Evolutionary conservation across 176 grass and related monocot species (phyloP).

Genomic region (Echinochloa phyllopogon): DNA sequence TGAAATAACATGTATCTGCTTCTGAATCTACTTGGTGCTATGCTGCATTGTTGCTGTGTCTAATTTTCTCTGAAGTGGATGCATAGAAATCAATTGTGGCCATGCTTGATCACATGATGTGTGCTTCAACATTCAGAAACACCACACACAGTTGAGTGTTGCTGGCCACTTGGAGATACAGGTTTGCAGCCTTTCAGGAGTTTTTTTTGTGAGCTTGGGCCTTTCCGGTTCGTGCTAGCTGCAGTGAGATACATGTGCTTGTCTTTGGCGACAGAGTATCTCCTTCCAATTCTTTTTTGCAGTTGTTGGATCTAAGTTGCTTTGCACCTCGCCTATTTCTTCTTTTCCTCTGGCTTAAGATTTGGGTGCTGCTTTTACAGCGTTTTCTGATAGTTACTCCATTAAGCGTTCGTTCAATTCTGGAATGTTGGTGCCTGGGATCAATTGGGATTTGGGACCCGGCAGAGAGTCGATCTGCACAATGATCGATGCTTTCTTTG

Average conservation of each 20-base stretch:
- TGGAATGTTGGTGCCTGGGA: neutral
- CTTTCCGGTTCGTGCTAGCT: conserved; percentile 9
- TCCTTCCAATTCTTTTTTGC: neutral
- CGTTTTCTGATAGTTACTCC: neutral
- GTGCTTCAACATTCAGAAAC: neutral
- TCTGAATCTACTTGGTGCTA: conserved; percentile 35
- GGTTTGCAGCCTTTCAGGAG: conserved; percentile 15
- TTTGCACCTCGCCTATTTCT: neutral
- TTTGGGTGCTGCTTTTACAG: neutral
- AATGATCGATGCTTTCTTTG: neutral
- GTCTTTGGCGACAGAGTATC: conserved; percentile 14
- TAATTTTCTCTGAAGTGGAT: neutral
- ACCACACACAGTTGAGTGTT: neutral
- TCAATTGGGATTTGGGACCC: no score
- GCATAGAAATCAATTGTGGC: neutral
- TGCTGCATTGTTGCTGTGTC: neutral
- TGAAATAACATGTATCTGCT: conserved; percentile 14
- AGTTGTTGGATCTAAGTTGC: conserved; percentile 17
- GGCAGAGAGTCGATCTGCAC: neutral
- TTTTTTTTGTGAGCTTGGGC: neutral
- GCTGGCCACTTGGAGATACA: neutral
- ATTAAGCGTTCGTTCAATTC: neutral
- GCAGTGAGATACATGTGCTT: conserved; percentile 24
- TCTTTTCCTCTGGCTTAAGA: neutral
- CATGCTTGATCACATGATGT: conserved; percentile 27